Evolutionary conservation across 2,329 filamentous ascomycete species (phyloP), one percentile per base, ranked within the genome.

Genomic region (Periconia macrospinosa): DNA sequence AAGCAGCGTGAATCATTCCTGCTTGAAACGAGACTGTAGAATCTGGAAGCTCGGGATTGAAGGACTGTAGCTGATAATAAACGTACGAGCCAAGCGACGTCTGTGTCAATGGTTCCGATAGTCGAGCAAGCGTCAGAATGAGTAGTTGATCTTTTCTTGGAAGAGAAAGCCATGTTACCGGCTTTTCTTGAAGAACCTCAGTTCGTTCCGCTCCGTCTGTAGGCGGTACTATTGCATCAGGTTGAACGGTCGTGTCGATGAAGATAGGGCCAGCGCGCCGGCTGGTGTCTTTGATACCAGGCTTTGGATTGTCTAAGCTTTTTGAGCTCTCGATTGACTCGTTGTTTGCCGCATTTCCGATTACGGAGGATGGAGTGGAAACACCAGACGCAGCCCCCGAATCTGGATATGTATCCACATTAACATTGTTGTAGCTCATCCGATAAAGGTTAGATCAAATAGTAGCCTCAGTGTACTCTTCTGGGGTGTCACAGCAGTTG

Each of bases 21-120:
- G 89, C 89, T 70, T 94, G 91, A 18, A 82, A 81, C 0, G 91
- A 85, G 60, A 96, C 92, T 1, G 83, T 85, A 1, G 81, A 81
- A 50, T 86, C 82, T 2, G 82, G 75, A 18, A 81, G 71, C 19
- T 74, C 79, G 2, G 79, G 79, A 20, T 89, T 81, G 63, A 96
- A 93, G 54, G 87, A 93, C 62, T 85, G 86, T n/a, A 96, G 83
- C 71, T 94, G 90, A 73, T 93, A 95, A 75, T 91, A 95, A 79
- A 95, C 86, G 73, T 95, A 95, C 1, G 89, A 83, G 14, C 70
- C 70, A 2, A 74, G 62, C 1, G 70, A 73, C 0, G 89, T 92
- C 67, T 94, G 89, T 0, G 90, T 89, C 35, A 96, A 77, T 3
- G 91, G 91, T 69, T 96, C 92, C 11, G 89, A 91, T 19, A 96